Evolutionary conservation across 2,329 filamentous ascomycete species (phyloP), one percentile per base, ranked within the genome.

Genomic region (Colletotrichum phormii): DNA sequence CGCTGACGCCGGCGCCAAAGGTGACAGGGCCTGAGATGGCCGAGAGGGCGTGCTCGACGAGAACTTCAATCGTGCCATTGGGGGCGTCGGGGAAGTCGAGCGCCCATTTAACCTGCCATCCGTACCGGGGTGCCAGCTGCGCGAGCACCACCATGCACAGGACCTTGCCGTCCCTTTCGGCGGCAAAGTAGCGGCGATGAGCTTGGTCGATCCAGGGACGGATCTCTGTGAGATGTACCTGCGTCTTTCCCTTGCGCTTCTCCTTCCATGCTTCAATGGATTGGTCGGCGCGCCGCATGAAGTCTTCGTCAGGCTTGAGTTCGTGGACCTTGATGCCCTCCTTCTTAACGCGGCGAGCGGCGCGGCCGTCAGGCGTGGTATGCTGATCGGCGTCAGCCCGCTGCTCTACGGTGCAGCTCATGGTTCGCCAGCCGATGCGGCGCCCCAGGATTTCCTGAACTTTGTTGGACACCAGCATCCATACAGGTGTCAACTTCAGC

Each of bases 41-140:
- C 7, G 82, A 78, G 73, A 97, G 87, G 0, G 93, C 90, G 79
- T 92, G 89, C 49, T 93, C 90, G 77, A 97, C 93, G 53, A 97
- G 89, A 53, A 92, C 89, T 84, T 98, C 95, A 75, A 98, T 98
- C 42, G 94, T 92, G 59, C 95, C 95, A 57, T 91, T 94, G n/a
- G 95, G 93, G 0, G 95, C 90, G 31, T 90, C 91, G 0, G 95
- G 95, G 87, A 98, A 98, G 82, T 98, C 95, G 67, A 98, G 90
- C n/a, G 93, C 94, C 86, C 97, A 98, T 86, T 98, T 98, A 80
- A 98, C 92, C 85, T 98, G 95, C 91, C 95, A 97, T 67, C 95
- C 95, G 80, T 97, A 90, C 46, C 90, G 87, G 2, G 95, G 94
- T 4, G 93, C 90, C 33, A 98, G 90, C 81, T 95, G 93, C 65